Conservation (phyloP, 306 rosid genomes). For the Parietaria judaica region DNA sequence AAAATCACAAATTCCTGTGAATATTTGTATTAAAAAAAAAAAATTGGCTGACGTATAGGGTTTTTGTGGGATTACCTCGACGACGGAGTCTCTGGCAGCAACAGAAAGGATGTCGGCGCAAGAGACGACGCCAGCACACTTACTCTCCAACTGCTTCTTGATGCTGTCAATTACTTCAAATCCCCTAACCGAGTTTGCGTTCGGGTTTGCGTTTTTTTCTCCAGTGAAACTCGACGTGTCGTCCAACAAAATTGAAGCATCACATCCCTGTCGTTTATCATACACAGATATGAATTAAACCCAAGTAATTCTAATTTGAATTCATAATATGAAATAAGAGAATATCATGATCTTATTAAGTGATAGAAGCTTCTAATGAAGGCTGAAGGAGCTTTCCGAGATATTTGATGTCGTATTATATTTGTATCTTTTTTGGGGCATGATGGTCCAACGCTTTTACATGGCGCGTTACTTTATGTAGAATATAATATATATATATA, state of each 20-base stretch:
- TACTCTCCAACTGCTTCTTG: conserved; percentile 36
- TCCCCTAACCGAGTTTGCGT: conserved; percentile 43
- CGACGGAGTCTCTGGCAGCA: conserved; percentile 61
- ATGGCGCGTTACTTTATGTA: too few relatives aligned
- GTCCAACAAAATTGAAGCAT: conserved; percentile 53
- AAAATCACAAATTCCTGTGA: background rate
- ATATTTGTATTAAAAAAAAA: too few relatives aligned
- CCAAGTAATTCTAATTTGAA: too few relatives aligned
- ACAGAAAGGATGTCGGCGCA: conserved; percentile 58
- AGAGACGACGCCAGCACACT: conserved; percentile 45
- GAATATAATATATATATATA: too few relatives aligned
- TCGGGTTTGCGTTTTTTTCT: conserved; percentile 48
- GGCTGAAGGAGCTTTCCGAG: background rate
- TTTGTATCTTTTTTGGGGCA: background rate
- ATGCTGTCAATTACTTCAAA: conserved; percentile 49
- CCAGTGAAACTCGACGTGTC: conserved; percentile 58
- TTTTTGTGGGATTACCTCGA: conserved; percentile 22
- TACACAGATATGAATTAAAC: too few relatives aligned
- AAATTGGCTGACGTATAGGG: background rate
- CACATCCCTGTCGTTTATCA: conserved; percentile 45
- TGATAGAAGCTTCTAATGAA: too few relatives aligned
- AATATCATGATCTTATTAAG: too few relatives aligned
- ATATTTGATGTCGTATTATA: background rate
- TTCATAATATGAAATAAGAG: too few relatives aligned
- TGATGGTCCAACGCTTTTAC: background rate